A percentile compares a stretch with the other conserved stretches of the same genome.
Conservation (phyloP, 805 yeast species). For the Lachancea fermentati region DNA sequence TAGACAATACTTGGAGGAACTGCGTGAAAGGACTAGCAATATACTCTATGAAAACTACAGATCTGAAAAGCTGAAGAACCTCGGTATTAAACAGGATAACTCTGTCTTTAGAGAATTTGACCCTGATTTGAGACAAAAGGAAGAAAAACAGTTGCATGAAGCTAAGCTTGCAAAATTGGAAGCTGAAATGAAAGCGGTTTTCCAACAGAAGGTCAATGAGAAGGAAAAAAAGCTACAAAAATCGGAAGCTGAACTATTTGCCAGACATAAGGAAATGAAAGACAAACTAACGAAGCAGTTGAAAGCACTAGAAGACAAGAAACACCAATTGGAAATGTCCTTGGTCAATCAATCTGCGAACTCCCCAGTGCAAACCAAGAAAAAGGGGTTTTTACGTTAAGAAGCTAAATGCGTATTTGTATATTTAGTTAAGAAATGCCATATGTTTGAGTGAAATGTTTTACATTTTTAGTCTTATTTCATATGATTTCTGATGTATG, state of each 20-base stretch:
- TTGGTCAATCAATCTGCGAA: slow-evolving; percentile 35
- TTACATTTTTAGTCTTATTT: no score
- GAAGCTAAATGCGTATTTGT: background rate
- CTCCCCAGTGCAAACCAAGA: slow-evolving; percentile 53
- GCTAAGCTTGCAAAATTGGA: slow-evolving; percentile 92
- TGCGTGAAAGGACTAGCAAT: slow-evolving; percentile 77
- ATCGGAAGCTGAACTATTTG: slow-evolving; percentile 92
- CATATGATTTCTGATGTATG: no score
- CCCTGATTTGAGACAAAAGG: slow-evolving; percentile 87
- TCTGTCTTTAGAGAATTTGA: slow-evolving; percentile 92
- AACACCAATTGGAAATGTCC: slow-evolving; percentile 63
- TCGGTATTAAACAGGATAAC: slow-evolving; percentile 91
- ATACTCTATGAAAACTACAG: slow-evolving; percentile 83
- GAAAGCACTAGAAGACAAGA: slow-evolving; percentile 85
- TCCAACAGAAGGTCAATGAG: slow-evolving; percentile 92
- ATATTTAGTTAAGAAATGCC: background rate
- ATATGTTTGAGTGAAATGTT: no score
- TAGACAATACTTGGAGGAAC: slow-evolving; percentile 88
- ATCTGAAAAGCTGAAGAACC: slow-evolving; percentile 65
- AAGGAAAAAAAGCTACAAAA: slow-evolving; percentile 96
- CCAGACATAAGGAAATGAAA: slow-evolving; percentile 95
- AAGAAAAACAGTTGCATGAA: slow-evolving; percentile 88
- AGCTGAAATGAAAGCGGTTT: slow-evolving; percentile 91
- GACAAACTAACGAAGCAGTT: slow-evolving; percentile 87
- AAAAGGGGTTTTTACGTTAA: slow-evolving; percentile 77